phyloP scores from a whole-genome alignment of 139 green algal species.

The Raphidocelis subcapitata region DNA sequence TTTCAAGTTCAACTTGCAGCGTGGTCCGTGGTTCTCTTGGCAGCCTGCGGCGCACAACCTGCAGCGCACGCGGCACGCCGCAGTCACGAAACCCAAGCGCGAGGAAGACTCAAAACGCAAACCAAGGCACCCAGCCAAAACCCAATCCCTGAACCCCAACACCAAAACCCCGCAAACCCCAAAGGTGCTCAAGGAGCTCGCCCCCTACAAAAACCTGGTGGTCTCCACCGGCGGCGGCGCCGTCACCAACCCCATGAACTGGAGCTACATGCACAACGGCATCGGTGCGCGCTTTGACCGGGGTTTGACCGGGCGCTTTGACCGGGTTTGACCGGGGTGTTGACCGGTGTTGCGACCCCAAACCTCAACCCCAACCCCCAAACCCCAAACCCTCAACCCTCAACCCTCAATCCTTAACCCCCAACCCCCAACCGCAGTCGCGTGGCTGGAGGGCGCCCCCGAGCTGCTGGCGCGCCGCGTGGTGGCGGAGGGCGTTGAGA shows the following conservation, averaged over 20 bases:
- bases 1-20: no score
- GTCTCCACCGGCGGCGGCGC: constrained; percentile 84
- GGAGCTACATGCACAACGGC: constrained; percentile 86
- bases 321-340: no score
- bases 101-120: background rate
- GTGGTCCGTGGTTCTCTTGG: no score
- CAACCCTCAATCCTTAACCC: no score
- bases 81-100: background rate
- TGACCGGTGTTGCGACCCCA: no score
- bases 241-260: constrained; percentile 75
- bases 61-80: no score
- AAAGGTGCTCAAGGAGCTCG: constrained; percentile 72
- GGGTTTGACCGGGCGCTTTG: no score
- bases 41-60: no score
- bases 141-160: background rate
- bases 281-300: no score
- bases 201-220: constrained; percentile 76
- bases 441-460: constrained; percentile 78
- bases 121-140: background rate
- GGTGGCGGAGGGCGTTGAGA: constrained; percentile 61
- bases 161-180: background rate
- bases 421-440: no score
- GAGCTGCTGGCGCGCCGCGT: constrained; percentile 67
- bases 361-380: no score
- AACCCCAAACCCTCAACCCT: no score